phyloP scores from a whole-genome alignment of 108 stramenopile genomes.

The Mayamaea pseudoterrestris region DNA sequence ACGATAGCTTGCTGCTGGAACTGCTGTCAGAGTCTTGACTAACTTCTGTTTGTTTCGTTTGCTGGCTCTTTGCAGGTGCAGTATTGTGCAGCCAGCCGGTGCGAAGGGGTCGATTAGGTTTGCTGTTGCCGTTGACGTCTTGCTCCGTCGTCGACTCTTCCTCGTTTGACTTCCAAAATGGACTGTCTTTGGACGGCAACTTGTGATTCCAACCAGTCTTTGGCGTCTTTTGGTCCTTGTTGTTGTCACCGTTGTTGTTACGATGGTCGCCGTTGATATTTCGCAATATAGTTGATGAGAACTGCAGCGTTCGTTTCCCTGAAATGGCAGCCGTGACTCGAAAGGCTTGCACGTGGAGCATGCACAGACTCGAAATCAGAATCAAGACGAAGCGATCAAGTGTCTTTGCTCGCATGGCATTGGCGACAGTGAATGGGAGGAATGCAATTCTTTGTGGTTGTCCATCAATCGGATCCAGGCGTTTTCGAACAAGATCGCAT shows the following conservation, averaged over 20 bases:
- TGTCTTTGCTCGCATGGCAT: too few relatives aligned
- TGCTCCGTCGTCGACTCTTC: neutral
- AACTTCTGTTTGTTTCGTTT: conserved; percentile 6
- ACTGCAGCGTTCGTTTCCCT: too few relatives aligned
- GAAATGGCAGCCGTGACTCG: too few relatives aligned
- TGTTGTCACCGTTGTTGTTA: neutral
- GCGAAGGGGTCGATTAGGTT: conserved; percentile 12
- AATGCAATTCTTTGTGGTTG: too few relatives aligned
- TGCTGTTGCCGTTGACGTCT: conserved; percentile 4
- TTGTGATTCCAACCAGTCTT: conserved; percentile 54
- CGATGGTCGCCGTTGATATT: neutral
- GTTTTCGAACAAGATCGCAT: too few relatives aligned
- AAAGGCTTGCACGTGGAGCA: too few relatives aligned
- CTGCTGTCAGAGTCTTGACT: conserved; percentile 4
- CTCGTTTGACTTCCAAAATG: conserved; percentile 16
- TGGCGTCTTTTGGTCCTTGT: neutral
- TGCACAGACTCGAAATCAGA: too few relatives aligned
- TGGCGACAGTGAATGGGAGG: too few relatives aligned
- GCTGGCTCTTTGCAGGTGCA: conserved; percentile 4
- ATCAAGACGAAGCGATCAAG: too few relatives aligned
- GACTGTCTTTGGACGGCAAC: conserved; percentile 16
- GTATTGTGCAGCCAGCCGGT: conserved; percentile 87
- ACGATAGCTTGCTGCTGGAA: conserved; percentile 8
- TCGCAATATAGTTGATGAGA: too few relatives aligned
- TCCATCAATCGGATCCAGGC: too few relatives aligned